Conservation (phyloP, 148 eudicot species). For the Beta vulgaris region DNA sequence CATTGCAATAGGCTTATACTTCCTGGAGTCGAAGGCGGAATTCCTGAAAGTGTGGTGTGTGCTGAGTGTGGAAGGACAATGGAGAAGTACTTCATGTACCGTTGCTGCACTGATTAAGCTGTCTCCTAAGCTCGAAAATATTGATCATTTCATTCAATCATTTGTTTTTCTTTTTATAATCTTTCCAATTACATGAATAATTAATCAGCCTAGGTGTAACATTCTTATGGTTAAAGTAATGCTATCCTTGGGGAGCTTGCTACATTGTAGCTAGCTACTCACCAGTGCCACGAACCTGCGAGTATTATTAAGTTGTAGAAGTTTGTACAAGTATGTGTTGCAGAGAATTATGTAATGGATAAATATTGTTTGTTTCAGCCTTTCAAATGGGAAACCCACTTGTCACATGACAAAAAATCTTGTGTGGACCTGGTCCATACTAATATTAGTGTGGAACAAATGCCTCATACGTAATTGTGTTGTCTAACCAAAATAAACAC, state of each 20-base stretch:
- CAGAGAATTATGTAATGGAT: not conserved
- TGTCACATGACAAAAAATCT: no score
- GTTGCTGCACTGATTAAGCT: slow-evolving; percentile 76
- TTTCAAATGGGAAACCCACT: no score
- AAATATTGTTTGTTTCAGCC: not conserved
- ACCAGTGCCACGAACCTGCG: not conserved
- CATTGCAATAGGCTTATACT: slow-evolving; percentile 83
- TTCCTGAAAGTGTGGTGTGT: slow-evolving; percentile 44
- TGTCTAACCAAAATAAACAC: no score
- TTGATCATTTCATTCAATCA: not conserved
- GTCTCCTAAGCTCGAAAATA: not conserved
- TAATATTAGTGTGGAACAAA: no score
- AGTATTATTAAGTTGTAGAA: not conserved
- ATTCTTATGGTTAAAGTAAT: not conserved
- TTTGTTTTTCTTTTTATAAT: not conserved
- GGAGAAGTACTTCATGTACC: slow-evolving; percentile 93
- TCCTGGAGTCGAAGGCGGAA: slow-evolving; percentile 49
- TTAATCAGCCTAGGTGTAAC: not conserved
- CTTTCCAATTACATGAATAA: not conserved
- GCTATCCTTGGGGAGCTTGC: not conserved
- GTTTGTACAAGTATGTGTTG: not conserved
- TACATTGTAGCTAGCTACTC: not conserved
- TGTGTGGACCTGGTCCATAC: no score
- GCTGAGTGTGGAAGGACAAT: slow-evolving; percentile 74
- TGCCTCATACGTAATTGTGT: no score